phyloP scores from a whole-genome alignment of 2,329 filamentous ascomycete species.

The Diaporthe batatas region DNA sequence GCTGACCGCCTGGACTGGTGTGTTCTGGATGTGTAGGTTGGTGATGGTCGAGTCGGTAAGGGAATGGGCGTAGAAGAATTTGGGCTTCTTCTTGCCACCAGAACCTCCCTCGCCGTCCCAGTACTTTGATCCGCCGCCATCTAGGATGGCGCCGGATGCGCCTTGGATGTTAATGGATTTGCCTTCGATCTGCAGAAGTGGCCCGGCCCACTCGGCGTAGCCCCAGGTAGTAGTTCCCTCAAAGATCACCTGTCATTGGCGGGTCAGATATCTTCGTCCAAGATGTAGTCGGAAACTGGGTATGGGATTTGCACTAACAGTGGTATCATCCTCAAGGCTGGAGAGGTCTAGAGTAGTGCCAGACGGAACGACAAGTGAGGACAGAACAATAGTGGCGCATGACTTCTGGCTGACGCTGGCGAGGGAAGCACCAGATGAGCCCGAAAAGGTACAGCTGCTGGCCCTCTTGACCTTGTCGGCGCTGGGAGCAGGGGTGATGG shows the following conservation, averaged over 20 bases:
- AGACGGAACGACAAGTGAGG: slow-evolving; percentile 66
- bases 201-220: slow-evolving; percentile 75
- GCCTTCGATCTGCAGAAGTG: slow-evolving; percentile 72
- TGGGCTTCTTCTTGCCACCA: slow-evolving; percentile 72
- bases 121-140: slow-evolving; percentile 68
- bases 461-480: slow-evolving; percentile 33
- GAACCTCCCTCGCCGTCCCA: slow-evolving; percentile 72
- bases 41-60: slow-evolving; percentile 63
- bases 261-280: not conserved
- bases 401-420: slow-evolving; percentile 62
- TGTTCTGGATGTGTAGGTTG: slow-evolving; percentile 65
- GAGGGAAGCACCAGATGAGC: slow-evolving; percentile 53
- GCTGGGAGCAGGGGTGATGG: slow-evolving; percentile 35
- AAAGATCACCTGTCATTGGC: slow-evolving; percentile 64
- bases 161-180: slow-evolving; percentile 66
- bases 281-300: not conserved
- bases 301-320: slow-evolving; percentile 46
- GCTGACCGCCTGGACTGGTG: slow-evolving; percentile 66
- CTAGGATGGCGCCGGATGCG: slow-evolving; percentile 63
- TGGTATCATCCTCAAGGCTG: slow-evolving; percentile 62
- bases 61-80: slow-evolving; percentile 69
- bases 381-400: slow-evolving; percentile 66
- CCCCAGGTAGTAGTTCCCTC: slow-evolving; percentile 74
- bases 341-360: slow-evolving; percentile 70
- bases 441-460: slow-evolving; percentile 66